phyloP scores from a whole-genome alignment of 176 grass and related monocot genomes.

The Eleusine indica region DNA sequence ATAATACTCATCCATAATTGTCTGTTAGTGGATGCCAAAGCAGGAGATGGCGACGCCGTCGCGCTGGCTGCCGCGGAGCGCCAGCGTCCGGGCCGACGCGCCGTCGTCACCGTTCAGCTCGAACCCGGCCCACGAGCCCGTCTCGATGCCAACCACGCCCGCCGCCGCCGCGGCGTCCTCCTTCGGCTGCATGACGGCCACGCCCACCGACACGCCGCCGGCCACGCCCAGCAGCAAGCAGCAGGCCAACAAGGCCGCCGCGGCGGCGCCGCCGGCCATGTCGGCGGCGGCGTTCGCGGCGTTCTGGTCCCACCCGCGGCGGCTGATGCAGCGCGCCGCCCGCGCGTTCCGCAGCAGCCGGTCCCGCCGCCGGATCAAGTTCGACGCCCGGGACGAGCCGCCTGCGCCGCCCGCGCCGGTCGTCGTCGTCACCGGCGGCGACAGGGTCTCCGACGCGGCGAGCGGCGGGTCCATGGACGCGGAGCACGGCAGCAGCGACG shows the following conservation, averaged over 20 bases:
- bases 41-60: constrained; percentile 28
- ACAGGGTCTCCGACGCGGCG: not conserved
- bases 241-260: not conserved
- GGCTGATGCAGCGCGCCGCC: constrained; percentile 53
- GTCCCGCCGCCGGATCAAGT: constrained; percentile 29
- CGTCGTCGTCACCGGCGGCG: constrained; percentile 11
- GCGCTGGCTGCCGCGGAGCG: constrained; percentile 23
- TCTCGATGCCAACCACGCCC: constrained; percentile 12
- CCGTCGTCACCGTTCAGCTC: constrained; percentile 37
- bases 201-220: constrained; percentile 35
- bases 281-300: constrained; percentile 36
- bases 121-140: constrained; percentile 21
- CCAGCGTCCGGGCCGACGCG: constrained; percentile 17
- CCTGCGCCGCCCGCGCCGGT: not conserved
- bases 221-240: not conserved
- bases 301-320: constrained; percentile 30
- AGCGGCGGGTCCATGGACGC: not conserved
- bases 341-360: constrained; percentile 40
- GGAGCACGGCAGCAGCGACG: not conserved
- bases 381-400: not conserved
- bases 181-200: constrained; percentile 16
- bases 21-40: not conserved
- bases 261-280: not conserved
- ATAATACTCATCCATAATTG: not conserved
- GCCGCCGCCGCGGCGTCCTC: constrained; percentile 11